phyloP scores from a whole-genome alignment of 2,329 filamentous ascomycete species.

The Beauveria brongniartii region DNA sequence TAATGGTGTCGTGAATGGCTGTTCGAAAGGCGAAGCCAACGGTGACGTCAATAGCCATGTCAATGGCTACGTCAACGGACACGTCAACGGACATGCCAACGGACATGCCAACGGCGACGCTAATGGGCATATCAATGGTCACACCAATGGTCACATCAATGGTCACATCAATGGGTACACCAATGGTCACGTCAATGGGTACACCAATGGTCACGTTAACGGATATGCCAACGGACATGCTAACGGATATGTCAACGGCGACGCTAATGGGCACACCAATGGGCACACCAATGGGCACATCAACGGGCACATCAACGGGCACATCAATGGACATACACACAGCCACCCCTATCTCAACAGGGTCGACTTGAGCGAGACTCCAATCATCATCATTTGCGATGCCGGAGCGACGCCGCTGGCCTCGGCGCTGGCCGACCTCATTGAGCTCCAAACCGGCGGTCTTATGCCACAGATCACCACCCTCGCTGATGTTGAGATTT shows the following conservation, averaged over 20 bases:
- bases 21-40: neutral
- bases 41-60: neutral
- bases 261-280: neutral
- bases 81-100: conserved; percentile 9
- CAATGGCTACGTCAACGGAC: neutral
- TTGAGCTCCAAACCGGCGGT: conserved; percentile 18
- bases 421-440: conserved; percentile 14
- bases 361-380: conserved; percentile 12
- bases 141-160: neutral
- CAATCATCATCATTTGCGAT: conserved; percentile 21
- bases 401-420: conserved; percentile 16
- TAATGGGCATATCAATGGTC: too few relatives aligned
- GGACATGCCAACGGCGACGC: conserved; percentile 1
- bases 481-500: conserved; percentile 14
- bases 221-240: neutral
- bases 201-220: conserved; percentile 1
- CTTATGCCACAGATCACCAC: conserved; percentile 14
- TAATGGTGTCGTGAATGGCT: neutral
- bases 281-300: neutral
- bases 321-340: neutral
- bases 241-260: neutral
- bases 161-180: neutral
- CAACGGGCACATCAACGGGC: neutral
- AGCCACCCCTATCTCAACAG: neutral
- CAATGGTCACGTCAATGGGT: neutral